These are phyloP conservation scores for Trypanosoma avium DNA, from an alignment of 208 protist genomes.

Conservation along the genomic window DNA sequence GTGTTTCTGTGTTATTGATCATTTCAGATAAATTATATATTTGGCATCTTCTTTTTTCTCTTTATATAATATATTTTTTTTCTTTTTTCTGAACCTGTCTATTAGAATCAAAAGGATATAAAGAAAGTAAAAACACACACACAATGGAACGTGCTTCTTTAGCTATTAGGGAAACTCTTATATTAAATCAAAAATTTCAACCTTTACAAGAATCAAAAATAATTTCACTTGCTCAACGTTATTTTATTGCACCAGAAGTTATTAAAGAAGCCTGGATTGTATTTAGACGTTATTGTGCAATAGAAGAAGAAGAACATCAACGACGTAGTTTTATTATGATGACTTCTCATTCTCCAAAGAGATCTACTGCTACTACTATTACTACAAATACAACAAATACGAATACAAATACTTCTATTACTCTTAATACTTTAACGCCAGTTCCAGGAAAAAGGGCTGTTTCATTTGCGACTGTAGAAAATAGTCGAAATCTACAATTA, in stretches of 20 bases:
- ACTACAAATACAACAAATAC: neutral
- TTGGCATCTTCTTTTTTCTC: too few species aligned
- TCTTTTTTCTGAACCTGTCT: too few species aligned
- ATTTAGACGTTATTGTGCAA: slow-evolving; percentile 32
- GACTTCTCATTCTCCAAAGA: neutral
- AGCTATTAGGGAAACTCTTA: neutral
- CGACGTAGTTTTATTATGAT: neutral
- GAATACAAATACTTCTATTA: too few species aligned
- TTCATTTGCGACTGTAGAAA: too few species aligned
- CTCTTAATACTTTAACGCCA: too few species aligned
- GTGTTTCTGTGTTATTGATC: neutral
- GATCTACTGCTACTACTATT: neutral
- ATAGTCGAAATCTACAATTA: too few species aligned
- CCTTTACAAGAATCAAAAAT: slow-evolving; percentile 12
- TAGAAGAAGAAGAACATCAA: slow-evolving; percentile 16
- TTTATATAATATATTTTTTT: too few species aligned
- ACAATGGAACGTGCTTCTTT: neutral
- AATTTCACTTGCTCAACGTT: slow-evolving; percentile 34
- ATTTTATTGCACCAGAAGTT: slow-evolving; percentile 35
- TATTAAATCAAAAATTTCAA: too few species aligned
- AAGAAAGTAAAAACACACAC: neutral
- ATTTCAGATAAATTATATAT: neutral
- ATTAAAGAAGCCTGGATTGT: slow-evolving; percentile 37
- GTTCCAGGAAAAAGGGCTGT: too few species aligned
- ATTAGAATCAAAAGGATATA: too few species aligned